A percentile compares a stretch with the other conserved stretches of the same genome.
phyloP scores from a whole-genome alignment of 176 grass and related monocot genomes.

The Phragmites australis region DNA sequence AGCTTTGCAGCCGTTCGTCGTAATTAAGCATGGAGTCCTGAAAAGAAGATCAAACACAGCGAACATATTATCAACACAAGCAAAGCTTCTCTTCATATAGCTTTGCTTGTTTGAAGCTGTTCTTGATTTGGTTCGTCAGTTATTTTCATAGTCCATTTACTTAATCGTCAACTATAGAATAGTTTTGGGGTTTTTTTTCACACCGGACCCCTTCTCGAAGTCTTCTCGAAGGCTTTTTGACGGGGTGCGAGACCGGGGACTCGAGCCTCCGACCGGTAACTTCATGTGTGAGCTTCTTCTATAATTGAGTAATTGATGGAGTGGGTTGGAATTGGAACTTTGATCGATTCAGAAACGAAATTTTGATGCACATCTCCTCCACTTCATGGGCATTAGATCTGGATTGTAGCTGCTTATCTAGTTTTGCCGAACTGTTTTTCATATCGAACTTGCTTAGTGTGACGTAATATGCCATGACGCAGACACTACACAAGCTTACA shows the following conservation, averaged over 20 bases:
- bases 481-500: not conserved
- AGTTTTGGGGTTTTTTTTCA: not conserved
- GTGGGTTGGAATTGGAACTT: not conserved
- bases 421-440: not conserved
- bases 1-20: not conserved
- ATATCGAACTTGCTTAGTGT: conserved; percentile 1
- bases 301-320: not conserved
- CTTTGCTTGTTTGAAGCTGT: not conserved
- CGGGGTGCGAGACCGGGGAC: no score
- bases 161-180: not conserved
- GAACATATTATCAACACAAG: no score
- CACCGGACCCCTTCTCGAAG: no score
- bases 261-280: no score
- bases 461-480: conserved; percentile 27
- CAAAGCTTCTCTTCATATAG: not conserved
- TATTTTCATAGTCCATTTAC: not conserved
- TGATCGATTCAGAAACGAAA: not conserved
- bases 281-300: not conserved
- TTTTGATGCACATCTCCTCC: not conserved
- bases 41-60: not conserved
- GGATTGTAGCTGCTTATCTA: not conserved
- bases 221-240: no score
- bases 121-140: not conserved
- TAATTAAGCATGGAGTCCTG: not conserved
- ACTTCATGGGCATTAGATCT: not conserved